Evolutionary conservation across 495 filamentous ascomycete genomes (phyloP), one percentile per base, ranked within the genome.

Genomic region (Penicillium macrosclerotiorum): DNA sequence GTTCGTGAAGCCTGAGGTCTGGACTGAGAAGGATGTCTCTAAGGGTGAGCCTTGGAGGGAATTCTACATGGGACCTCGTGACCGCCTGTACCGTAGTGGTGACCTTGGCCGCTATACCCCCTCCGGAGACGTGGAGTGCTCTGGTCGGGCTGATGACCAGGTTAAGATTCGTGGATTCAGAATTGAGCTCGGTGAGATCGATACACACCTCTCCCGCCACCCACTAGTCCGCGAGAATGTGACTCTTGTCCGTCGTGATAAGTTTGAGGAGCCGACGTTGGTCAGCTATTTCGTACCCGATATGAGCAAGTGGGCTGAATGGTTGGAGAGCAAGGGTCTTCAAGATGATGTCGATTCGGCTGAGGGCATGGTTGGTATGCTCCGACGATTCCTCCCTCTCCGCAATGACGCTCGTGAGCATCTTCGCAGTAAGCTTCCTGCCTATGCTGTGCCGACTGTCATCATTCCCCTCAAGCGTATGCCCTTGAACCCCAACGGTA

Each of bases 101-200:
- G 89, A 95, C 63, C 70, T 95, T 2, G 90, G 89, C 8, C 68
- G 82, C 12, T 94, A 88, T 50, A 79, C 80, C 29, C 77, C 81
- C 3, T 76, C 84, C 37, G 93, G 91, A 29, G 81, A 84, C 52
- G 82, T 88, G 22, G 84, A 86, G 51, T 85, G 80, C 54, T 77
- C 80, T 19, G 91, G 91, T 14, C 81, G 93, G 37, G 86, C 82
- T 8, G 93, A 98, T 57, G 79, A 89, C 54, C 93, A 97, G 55
- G 86, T 95, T 61, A 96, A 96, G 72, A 95, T 97, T 51, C 85
- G 92, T 38, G 92, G 92, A 4, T 96, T 97, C 74, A 77, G 92
- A 39, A 94, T 97, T 54, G 92, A 97, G 66, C 83, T 97, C 20
- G 88, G 87, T 48, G 93, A 97, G 42, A 96, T 96, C 45, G 91